Evolutionary conservation across 345 rosid species (phyloP), one percentile per base, ranked within the genome.

Genomic region (Melaleuca alternifolia): DNA sequence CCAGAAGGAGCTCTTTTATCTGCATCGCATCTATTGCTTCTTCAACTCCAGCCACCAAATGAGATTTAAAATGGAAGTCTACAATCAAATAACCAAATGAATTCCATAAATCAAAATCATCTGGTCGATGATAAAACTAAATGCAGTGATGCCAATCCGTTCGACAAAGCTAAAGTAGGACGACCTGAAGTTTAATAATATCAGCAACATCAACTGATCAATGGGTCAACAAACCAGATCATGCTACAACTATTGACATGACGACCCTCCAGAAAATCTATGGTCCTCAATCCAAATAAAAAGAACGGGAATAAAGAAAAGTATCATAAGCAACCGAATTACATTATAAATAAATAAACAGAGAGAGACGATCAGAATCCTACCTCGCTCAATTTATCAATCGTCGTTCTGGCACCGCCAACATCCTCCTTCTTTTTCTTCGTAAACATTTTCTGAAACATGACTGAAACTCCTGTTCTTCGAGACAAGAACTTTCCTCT

Each of bases 341-440:
- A 2, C 24, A 7, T 71, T 8, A 0, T 8, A 71, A 6, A 41
- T 41, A 33, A 33, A 33, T 71, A 71, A 71, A 71, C 24, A 18
- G 24, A 71, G 11, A 21, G 20, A 83, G 26, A 83, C 30, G 56
- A 10, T 37, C 87, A 28, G 84, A 54, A 51, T 24, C 51, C 50
- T 44, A 86, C 87, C 87, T 86, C 87, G 54, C 28, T 86, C 77
- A 86, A 79, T 20, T 79, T 86, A 33, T 86, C 87, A 28, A 86
- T 86, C 75, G 87, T 86, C 44, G 54, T 79, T 46, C 50, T 21
- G 51, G 87, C 37, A 50, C 87, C 81, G 41, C 44, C 53, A 15
- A 8, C 48, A 6, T 41, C 21, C 28, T 81, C 65, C 83, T 20
- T 79, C 21, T 54, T n/a, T n/a, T n/a, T 86, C 76, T 86, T 86